Conservation (phyloP, 129 eudicot genomes). For the Silybum marianum region DNA sequence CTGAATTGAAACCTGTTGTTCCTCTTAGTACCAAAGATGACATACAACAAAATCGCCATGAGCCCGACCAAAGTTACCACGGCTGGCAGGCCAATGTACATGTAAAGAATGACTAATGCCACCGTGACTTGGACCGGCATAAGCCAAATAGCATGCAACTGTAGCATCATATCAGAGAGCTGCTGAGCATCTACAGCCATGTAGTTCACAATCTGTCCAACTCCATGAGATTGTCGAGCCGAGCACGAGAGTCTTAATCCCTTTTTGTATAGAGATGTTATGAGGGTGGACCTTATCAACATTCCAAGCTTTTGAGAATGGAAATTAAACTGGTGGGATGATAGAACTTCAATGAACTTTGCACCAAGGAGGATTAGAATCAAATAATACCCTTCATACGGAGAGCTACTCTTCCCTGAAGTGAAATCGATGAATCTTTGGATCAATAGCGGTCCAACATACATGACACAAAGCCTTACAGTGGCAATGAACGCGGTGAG, state of each 20-base stretch:
- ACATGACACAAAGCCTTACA: conserved; percentile 65
- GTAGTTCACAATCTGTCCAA: conserved; percentile 91
- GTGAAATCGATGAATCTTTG: conserved; percentile 72
- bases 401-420: conserved; percentile 52
- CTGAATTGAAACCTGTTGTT: conserved; percentile 58
- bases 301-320: conserved; percentile 80
- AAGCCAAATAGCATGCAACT: conserved; percentile 70
- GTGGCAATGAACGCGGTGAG: conserved; percentile 68
- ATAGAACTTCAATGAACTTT: conserved; percentile 68
- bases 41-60: conserved; percentile 42
- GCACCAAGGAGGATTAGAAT: conserved; percentile 65
- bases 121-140: conserved; percentile 71
- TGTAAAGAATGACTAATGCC: conserved; percentile 54
- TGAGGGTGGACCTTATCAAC: conserved; percentile 70
- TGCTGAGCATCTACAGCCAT: conserved; percentile 99
- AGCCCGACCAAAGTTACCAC: conserved; percentile 55
- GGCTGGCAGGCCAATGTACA: conserved; percentile 25
- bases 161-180: conserved; percentile 83
- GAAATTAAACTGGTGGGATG: conserved; percentile 84
- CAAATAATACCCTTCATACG: conserved; percentile 81
- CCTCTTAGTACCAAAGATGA: conserved; percentile 49
- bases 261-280: conserved; percentile 80
- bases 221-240: conserved; percentile 84
- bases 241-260: conserved; percentile 80
- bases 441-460: conserved; percentile 75